These are phyloP conservation scores for Rosa persica DNA, from an alignment of 306 rosid genomes.

Conservation along the genomic window DNA sequence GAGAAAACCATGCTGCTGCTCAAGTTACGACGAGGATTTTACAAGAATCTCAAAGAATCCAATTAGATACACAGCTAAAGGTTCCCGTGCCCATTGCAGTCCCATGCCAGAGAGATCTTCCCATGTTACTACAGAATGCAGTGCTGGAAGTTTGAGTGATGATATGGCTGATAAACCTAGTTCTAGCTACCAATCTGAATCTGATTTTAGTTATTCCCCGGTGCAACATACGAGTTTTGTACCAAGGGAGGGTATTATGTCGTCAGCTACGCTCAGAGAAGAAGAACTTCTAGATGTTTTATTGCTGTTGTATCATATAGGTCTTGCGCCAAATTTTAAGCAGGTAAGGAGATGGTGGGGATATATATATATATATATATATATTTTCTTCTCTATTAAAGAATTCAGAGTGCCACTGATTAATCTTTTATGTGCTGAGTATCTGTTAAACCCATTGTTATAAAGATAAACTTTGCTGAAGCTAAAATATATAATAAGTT, in stretches of 20 bases:
- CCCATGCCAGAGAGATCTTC: conserved; percentile 79
- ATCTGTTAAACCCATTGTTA: neutral
- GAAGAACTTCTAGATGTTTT: conserved; percentile 86
- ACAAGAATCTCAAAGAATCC: conserved; percentile 67
- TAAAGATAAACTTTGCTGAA: neutral
- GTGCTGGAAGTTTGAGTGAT: conserved; percentile 73
- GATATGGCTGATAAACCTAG: conserved; percentile 89
- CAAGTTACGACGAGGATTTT: conserved; percentile 70
- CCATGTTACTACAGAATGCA: conserved; percentile 83
- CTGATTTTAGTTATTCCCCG: conserved; percentile 61
- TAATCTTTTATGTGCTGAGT: neutral
- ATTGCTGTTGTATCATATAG: conserved; percentile 83
- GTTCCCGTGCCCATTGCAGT: conserved; percentile 65
- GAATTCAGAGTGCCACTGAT: neutral
- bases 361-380: too few relatives aligned
- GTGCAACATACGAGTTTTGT: conserved; percentile 57
- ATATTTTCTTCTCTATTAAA: too few relatives aligned
- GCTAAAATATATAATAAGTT: neutral
- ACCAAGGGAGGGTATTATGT: conserved; percentile 63
- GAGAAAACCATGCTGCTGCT: conserved; percentile 94
- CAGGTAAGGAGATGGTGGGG: conserved; percentile 53
- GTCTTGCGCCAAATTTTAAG: conserved; percentile 89
- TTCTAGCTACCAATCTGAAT: conserved; percentile 81
- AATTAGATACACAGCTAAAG: conserved; percentile 54
- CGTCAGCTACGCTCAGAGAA: conserved; percentile 68